phyloP scores from a whole-genome alignment of 768 basidiomycete genomes.

The Hysterangium stoloniferum region DNA sequence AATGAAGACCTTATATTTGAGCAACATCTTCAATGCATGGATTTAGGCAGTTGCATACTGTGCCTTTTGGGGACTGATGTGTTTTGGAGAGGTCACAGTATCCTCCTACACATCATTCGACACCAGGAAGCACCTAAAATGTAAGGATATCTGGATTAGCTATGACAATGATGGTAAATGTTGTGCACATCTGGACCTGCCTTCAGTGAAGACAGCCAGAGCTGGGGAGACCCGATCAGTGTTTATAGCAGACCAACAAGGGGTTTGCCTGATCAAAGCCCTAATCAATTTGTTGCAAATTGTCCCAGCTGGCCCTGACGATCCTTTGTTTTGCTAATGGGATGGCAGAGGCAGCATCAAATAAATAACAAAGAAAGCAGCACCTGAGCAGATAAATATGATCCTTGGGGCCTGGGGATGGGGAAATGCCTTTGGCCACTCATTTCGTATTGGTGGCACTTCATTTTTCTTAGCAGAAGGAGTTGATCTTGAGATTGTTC shows the following conservation, averaged over 20 bases:
- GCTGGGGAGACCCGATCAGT: too few species aligned
- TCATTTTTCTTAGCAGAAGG: constrained; percentile 27
- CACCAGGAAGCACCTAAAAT: too few species aligned
- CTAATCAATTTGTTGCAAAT: constrained; percentile 24
- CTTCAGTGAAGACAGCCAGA: too few species aligned
- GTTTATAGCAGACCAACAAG: constrained; percentile 19
- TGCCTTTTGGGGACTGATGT: too few species aligned
- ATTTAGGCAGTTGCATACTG: too few species aligned
- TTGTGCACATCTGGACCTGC: too few species aligned
- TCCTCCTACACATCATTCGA: too few species aligned
- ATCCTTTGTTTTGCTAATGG: constrained; percentile 31
- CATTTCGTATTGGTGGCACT: constrained; percentile 37
- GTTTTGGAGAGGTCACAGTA: too few species aligned
- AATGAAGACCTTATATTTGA: too few species aligned
- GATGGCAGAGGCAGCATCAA: constrained; percentile 21
- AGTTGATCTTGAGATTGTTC: constrained; percentile 29
- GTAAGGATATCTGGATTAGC: too few species aligned
- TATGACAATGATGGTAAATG: too few species aligned
- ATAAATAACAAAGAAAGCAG: constrained; percentile 21
- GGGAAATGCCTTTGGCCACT: constrained; percentile 32
- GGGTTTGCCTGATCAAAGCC: constrained; percentile 25
- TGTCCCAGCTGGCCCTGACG: constrained; percentile 19
- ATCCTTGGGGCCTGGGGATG: constrained; percentile 21
- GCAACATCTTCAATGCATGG: too few species aligned
- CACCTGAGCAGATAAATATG: constrained; percentile 24